Conservation (phyloP, 23 red algal genomes). For the Gracilaria gracilis region DNA sequence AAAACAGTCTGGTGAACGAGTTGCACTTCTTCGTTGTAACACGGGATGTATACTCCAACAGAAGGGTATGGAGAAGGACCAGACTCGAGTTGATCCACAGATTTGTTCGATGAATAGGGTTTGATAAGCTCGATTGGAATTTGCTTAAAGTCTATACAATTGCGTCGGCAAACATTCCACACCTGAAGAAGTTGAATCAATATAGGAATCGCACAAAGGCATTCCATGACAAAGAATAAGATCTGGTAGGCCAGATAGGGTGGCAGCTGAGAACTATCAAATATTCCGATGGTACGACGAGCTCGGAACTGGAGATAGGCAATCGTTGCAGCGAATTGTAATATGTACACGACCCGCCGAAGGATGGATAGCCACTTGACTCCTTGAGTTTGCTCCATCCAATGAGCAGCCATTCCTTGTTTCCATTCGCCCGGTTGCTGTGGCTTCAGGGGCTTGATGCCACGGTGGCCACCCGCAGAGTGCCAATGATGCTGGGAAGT, state of each 20-base stretch:
- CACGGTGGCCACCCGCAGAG: not conserved
- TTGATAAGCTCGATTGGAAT: constrained; percentile 31
- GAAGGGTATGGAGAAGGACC: not conserved
- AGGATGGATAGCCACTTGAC: not conserved
- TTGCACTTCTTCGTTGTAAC: constrained; percentile 50
- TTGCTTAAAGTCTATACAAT: constrained; percentile 47
- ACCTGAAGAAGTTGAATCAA: constrained; percentile 21
- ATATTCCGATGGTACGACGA: constrained; percentile 42
- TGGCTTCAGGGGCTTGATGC: constrained; percentile 18
- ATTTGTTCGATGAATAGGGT: not conserved
- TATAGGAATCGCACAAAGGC: not conserved
- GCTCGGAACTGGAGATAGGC: constrained; percentile 53
- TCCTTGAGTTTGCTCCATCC: constrained; percentile 28
- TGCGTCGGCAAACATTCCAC: constrained; percentile 35
- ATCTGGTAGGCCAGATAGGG: constrained; percentile 22
- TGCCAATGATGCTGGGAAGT: constrained; percentile 7
- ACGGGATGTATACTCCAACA: constrained; percentile 53
- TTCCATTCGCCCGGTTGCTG: constrained; percentile 30
- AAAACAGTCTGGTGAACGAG: constrained; percentile 44
- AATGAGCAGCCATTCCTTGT: constrained; percentile 35
- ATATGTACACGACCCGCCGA: constrained; percentile 11
- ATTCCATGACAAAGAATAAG: constrained; percentile 42
- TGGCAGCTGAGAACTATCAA: not conserved
- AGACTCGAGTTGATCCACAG: not conserved
- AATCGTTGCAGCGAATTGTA: constrained; percentile 17